Base-by-base conservation (phyloP, 108 stramenopile genomes). In the Cafeteria roenbergensis region DNA sequence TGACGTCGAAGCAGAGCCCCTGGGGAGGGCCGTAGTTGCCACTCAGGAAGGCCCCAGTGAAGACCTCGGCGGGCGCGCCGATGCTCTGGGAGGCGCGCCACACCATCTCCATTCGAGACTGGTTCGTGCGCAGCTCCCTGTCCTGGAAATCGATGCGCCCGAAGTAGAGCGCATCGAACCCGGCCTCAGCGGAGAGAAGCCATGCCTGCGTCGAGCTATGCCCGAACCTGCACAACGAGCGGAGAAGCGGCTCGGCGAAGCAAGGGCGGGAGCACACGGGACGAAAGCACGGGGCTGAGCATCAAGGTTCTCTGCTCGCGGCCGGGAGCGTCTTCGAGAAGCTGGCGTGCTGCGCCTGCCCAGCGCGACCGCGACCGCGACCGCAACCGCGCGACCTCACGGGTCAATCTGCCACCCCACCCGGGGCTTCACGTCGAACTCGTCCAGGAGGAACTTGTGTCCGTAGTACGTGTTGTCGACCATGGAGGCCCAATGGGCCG, bases 361-460 rank as follows among this genome's bases (percentile, higher is more conserved):
- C n/a, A n/a, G n/a, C n/a, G n/a, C n/a, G n/a, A n/a, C n/a, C n/a
- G n/a, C n/a, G n/a, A n/a, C n/a, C n/a, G n/a, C n/a, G n/a, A n/a
- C n/a, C n/a, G n/a, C n/a, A n/a, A n/a, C n/a, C n/a, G n/a, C n/a
- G n/a, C n/a, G n/a, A n/a, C n/a, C n/a, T n/a, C n/a, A n/a, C 21
- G 95, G 95, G 82, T 97, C 95, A 32, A 93, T 77, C 71, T 95
- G 92, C 93, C 93, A 94, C 9, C 86, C 90, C 17, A 90, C 89
- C 17, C 66, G 84, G 27, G 95, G 95, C 28, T 86, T 70, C 34
- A 63, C 73, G 31, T 65, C 32, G 57, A 97, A 76, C 73, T 89
- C 86, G 37, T 57, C 36, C 30, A 68, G 70, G 37, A 97, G 69
- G 67, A 93, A 94, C 26, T 66, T 57, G 71, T 94, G 93, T 0